These are phyloP conservation scores for Alternaria angustiovoidea DNA, from an alignment of 2,329 filamentous ascomycete species.

Conservation along the genomic window DNA sequence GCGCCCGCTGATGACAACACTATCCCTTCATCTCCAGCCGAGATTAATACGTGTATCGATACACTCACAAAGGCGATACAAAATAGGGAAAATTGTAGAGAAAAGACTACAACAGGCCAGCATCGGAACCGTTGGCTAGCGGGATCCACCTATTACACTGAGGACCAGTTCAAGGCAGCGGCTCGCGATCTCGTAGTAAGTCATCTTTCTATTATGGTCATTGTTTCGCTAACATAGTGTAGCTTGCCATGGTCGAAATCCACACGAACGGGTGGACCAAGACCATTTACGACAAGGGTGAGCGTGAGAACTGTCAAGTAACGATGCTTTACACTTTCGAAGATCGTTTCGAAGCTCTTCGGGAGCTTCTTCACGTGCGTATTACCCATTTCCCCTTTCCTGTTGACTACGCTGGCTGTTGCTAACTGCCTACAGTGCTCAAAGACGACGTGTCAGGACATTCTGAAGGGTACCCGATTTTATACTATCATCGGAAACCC, in stretches of 20 bases:
- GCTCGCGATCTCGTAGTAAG: constrained; percentile 15
- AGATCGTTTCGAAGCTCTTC: constrained; percentile 16
- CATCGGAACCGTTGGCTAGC: constrained; percentile 16
- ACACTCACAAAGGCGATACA: constrained; percentile 7
- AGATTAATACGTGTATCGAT: background rate
- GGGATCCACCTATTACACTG: constrained; percentile 5
- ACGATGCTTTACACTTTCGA: constrained; percentile 20
- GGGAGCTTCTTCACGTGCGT: constrained; percentile 14
- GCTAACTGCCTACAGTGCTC: constrained; percentile 10
- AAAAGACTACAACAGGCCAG: background rate
- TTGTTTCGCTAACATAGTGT: background rate
- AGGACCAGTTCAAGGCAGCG: background rate
- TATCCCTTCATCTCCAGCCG: constrained; percentile 2
- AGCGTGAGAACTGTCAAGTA: constrained; percentile 11
- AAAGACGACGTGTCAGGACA: constrained; percentile 16
- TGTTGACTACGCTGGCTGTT: background rate
- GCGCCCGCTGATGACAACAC: background rate
- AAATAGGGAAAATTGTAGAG: constrained; percentile 12
- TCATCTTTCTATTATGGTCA: background rate
- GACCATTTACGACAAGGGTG: constrained; percentile 10
- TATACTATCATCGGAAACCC: constrained; percentile 17
- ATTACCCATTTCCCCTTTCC: no score
- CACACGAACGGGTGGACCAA: constrained; percentile 20
- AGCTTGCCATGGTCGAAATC: constrained; percentile 10
- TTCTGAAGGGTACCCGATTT: constrained; percentile 22